Evolutionary conservation across 129 eudicot genomes (phyloP), one percentile per base, ranked within the genome.

Genomic region (Flaveria bidentis): DNA sequence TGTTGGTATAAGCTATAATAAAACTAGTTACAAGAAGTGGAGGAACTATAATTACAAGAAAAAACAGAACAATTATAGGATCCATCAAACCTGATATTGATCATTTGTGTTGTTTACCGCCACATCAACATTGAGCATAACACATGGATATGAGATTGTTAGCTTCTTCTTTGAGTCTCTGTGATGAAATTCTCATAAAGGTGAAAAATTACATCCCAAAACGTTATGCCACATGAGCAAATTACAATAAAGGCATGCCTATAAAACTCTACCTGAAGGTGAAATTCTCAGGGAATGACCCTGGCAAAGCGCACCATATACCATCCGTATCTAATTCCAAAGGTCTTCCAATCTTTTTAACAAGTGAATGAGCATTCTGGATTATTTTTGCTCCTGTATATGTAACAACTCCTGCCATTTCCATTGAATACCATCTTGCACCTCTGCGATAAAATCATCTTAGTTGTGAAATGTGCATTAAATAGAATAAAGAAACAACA

Each of bases 381-480:
- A 95, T 95, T 16, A 95, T 95, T 82, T 95, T 91, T 42, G 99
- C 99, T 42, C 99, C 99, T 36, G 99, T 95, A 69, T 95, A 95
- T 39, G 99, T 95, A 58, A 95, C 99, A 81, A 91, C 97, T 72
- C 99, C 99, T 46, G 99, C 99, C 99, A 95, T 95, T 88, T 95
- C 99, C 99, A 95, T 95, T 17, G 99, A 95, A 81, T 91, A 95
- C 99, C 99, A 95, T 82, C 99, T 89, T 78, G 99, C 99, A 83
- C 99, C 99, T 81, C 99, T 95, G 83, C 9, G 78, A 74, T 52
- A 58, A 80, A 72, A 65, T 57, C 74, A 86, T 60, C 36, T 69
- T 47, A 69, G 69, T 26, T 1, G 69, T 63, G 74, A 50, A 26
- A 14, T 73, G 69, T 63, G 74, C 42, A 26, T 17, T 73, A 26